Base-by-base conservation (phyloP, 306 rosid genomes). In the Cyamopsis tetragonoloba region DNA sequence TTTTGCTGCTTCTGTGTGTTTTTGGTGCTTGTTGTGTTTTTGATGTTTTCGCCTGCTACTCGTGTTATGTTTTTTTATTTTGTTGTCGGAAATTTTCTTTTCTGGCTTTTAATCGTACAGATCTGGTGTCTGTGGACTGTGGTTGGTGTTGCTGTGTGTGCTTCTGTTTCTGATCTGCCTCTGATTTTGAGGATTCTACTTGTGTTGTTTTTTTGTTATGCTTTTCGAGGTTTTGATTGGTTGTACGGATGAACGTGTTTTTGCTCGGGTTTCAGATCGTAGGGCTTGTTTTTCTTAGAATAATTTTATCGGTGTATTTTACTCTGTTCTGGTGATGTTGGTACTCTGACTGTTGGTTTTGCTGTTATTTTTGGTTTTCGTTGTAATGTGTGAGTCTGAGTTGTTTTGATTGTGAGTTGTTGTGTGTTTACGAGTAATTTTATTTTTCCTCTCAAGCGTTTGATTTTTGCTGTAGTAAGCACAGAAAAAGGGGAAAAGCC, bases 191-290 rank as follows among this genome's bases (percentile, higher is more conserved):
- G 0, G 17, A 20, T 46, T 72, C 7, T 1, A 7, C 1, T 18
- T 47, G 1, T 8, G 3, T 26, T 14, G 57, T 39, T n/a, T 22
- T 61, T 32, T 6, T 32, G 39, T 0, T 12, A 4, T 15, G 3
- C n/a, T 22, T 27, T 13, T 10, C 5, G 8, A 2, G 18, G 19
- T 42, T 41, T 60, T 4, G 4, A 1, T 22, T 23, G 22, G 2
- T 14, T 15, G 9, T 66, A 7, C 4, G 0, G 1, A 20, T 3
- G 26, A 35, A 7, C 15, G 6, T 6, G 56, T 3, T 64, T 17
- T 13, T 12, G n/a, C 35, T 43, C 15, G 27, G 3, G 68, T 44
- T 41, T 43, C 41, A 73, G 85, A 69, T 77, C 80, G 85, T 12
- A 2, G 27, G 18, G 19, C 60, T 8, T 37, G n/a, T 26, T 50